A percentile compares a stretch with the other conserved stretches of the same genome.
phyloP scores from a whole-genome alignment of 2,329 filamentous ascomycete genomes.

The Colletotrichum falcatum region DNA sequence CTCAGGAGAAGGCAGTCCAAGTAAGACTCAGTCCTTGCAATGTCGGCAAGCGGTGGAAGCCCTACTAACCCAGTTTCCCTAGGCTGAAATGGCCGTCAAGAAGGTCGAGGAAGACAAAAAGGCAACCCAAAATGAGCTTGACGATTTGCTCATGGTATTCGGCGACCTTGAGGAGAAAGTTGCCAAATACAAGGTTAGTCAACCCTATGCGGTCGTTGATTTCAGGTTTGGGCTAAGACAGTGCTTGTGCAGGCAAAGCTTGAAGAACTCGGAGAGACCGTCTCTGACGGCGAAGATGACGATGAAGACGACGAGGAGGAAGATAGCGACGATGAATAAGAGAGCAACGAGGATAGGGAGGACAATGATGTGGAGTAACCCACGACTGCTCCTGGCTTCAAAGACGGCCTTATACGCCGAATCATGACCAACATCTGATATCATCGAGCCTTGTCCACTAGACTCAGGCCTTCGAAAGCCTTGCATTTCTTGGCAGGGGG shows the following conservation, averaged over 20 bases:
- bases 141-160: slow-evolving; percentile 85
- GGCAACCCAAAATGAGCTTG: slow-evolving; percentile 77
- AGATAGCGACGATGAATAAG: slow-evolving; percentile 52
- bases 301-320: slow-evolving; percentile 67
- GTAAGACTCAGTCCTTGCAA: slow-evolving; percentile 1
- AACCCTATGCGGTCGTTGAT: not conserved
- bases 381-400: slow-evolving; percentile 26
- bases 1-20: slow-evolving; percentile 44
- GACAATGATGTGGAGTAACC: slow-evolving; percentile 45
- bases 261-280: slow-evolving; percentile 73
- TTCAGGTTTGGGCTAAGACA: slow-evolving; percentile 25
- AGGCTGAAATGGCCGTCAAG: slow-evolving; percentile 51
- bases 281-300: slow-evolving; percentile 82
- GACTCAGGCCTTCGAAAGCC: not conserved
- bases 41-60: not conserved
- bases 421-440: not conserved
- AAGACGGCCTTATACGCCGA: not conserved
- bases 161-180: slow-evolving; percentile 84
- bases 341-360: slow-evolving; percentile 46
- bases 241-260: slow-evolving; percentile 63
- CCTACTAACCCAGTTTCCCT: slow-evolving; percentile 16
- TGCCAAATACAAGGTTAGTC: slow-evolving; percentile 76
- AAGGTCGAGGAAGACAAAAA: slow-evolving; percentile 73
- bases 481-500: not conserved
- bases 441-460: not conserved